Evolutionary conservation across 371 early-diverging fungal species (phyloP).

Genomic region (Mortierella sp.): DNA sequence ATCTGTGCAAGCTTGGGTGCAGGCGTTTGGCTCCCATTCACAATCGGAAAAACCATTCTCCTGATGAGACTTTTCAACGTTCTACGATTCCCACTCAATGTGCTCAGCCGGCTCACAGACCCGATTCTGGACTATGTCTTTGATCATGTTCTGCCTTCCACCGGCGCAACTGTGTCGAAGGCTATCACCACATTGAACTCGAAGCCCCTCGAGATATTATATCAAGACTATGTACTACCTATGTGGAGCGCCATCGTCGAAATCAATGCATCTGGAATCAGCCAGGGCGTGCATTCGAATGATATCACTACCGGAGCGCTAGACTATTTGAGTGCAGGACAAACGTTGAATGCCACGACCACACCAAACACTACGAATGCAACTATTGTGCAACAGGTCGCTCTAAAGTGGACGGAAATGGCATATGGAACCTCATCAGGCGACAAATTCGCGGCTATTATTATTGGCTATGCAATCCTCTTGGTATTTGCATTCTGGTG

Average conservation of each 20-base stretch:
- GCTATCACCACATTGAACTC: neutral
- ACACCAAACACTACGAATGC: constrained; percentile 5
- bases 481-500: constrained; percentile 42
- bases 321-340: neutral
- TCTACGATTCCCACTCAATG: constrained; percentile 57
- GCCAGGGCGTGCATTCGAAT: neutral
- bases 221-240: constrained; percentile 8
- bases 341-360: too few species aligned
- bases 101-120: constrained; percentile 64
- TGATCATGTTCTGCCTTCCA: constrained; percentile 54
- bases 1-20: constrained; percentile 77
- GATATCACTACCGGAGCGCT: neutral
- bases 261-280: neutral
- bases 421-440: constrained; percentile 41
- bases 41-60: constrained; percentile 73
- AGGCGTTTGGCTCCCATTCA: constrained; percentile 83
- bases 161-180: constrained; percentile 5
- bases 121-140: constrained; percentile 66
- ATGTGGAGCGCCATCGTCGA: constrained; percentile 28
- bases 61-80: constrained; percentile 60
- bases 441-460: constrained; percentile 52
- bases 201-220: constrained; percentile 2
- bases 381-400: constrained; percentile 16
- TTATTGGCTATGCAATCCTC: constrained; percentile 50
- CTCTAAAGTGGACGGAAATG: constrained; percentile 34